Base-by-base conservation (phyloP, 2,329 filamentous ascomycete genomes). In the Coniella lustricola region DNA sequence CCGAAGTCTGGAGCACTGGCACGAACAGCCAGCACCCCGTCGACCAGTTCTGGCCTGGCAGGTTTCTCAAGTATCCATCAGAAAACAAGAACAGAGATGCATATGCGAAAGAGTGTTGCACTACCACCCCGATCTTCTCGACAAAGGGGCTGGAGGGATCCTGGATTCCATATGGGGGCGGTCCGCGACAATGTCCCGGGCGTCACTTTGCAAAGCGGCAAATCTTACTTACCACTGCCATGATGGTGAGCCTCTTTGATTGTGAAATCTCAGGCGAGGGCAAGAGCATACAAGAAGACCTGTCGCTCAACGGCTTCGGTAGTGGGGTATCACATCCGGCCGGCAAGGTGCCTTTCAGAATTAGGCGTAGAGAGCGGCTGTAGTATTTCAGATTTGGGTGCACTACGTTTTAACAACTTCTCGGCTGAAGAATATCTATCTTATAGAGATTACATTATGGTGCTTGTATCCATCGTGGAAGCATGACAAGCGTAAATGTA, bases 131-230 rank as follows among this genome's bases (percentile, higher is more conserved):
- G 14, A 22, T 48, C 17, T 63, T 60, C 49, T 59, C 58, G 18
- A 58, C 52, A 1, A 62, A 60, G 50, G 58, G 55, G 18, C 42
- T 57, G 18, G 60, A 61, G 52, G 59, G 59, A 12, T 58, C 58
- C 3, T 62, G 59, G 59, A 60, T 63, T 12, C 57, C 60, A 0
- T 61, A 59, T 17, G 60, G 62, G 7, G 60, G 60, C 14, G 59
- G 61, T 13, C 55, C 56, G 20, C 48, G 60, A 14, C 53, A 58
- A 42, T 62, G 57, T 50, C 60, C 60, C 9, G 60, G 60, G 1
- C 52, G 58, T 9, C 58, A 62, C 50, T 62, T 63, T 50, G 59
- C 61, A 2, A 62, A 62, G 33, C 57, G 61, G 17, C 59, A 61
- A 50, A 61, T 62, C 41, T 33, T 63, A 21, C 44, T 62, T 3